These are phyloP conservation scores for Dothistroma septosporum DNA, from an alignment of 2,329 filamentous ascomycete species.

Conservation along the genomic window DNA sequence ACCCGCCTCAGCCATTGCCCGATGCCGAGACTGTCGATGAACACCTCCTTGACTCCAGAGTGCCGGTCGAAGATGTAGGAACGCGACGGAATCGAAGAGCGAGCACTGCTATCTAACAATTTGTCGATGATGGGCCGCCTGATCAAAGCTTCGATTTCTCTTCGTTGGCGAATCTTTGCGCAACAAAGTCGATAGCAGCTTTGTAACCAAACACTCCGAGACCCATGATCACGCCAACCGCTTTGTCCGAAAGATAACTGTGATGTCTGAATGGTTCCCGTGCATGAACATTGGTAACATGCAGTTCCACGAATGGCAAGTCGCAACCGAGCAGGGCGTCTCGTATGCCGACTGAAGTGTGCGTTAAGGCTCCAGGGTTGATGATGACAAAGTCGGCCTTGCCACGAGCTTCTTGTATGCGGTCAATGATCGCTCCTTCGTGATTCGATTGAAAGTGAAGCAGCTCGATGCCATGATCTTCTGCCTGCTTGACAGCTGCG, in stretches of 20 bases:
- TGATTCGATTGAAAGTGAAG: constrained; percentile 70
- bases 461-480: constrained; percentile 48
- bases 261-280: constrained; percentile 65
- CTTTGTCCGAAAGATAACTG: constrained; percentile 72
- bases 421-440: constrained; percentile 69
- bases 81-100: too few species aligned
- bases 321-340: constrained; percentile 66
- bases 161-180: constrained; percentile 21
- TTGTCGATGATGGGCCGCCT: background rate
- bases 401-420: constrained; percentile 63
- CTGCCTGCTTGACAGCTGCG: constrained; percentile 49
- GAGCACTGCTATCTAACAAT: too few species aligned
- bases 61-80: too few species aligned
- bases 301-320: constrained; percentile 74
- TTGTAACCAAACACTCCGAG: constrained; percentile 50
- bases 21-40: background rate
- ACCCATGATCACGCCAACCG: constrained; percentile 67
- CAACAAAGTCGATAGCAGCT: constrained; percentile 44
- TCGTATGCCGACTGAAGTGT: constrained; percentile 71
- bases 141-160: constrained; percentile 10
- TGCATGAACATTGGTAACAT: constrained; percentile 70
- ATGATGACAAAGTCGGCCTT: constrained; percentile 65
- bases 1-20: background rate
- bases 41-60: too few species aligned
- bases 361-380: constrained; percentile 71